Conservation (phyloP, 2,329 filamentous ascomycete species). For the Cyphellophora attinorum region DNA sequence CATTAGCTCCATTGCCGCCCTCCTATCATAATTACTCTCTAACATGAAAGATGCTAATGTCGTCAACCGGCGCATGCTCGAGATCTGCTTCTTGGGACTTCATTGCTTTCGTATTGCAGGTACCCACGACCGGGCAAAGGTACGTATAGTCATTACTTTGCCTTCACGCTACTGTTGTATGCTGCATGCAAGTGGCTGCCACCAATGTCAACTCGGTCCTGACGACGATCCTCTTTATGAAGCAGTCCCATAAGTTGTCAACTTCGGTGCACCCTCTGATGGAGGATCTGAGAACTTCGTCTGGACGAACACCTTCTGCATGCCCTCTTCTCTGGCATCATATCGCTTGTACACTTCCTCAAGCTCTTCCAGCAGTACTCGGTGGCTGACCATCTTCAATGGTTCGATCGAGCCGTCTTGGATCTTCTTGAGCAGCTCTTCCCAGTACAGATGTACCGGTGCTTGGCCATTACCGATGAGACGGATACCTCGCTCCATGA, state of each 20-base stretch:
- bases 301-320: constrained; percentile 72
- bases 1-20: too few species aligned
- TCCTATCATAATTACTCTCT: too few species aligned
- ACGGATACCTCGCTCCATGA: constrained; percentile 81
- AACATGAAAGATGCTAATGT: too few species aligned
- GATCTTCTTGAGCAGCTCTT: constrained; percentile 61
- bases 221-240: not conserved
- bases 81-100: too few species aligned
- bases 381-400: constrained; percentile 70
- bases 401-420: constrained; percentile 62
- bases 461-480: constrained; percentile 61
- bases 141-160: too few species aligned
- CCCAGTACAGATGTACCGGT: constrained; percentile 78
- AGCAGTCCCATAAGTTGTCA: constrained; percentile 30
- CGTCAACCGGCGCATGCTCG: too few species aligned
- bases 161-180: not conserved
- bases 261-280: constrained; percentile 37
- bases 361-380: constrained; percentile 64
- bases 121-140: too few species aligned
- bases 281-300: constrained; percentile 48
- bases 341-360: constrained; percentile 58
- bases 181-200: not conserved
- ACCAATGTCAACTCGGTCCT: not conserved
- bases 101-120: too few species aligned
- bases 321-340: constrained; percentile 44